Evolutionary conservation across 371 early-diverging fungal species (phyloP).

Genomic region (Mortierella sp.): DNA sequence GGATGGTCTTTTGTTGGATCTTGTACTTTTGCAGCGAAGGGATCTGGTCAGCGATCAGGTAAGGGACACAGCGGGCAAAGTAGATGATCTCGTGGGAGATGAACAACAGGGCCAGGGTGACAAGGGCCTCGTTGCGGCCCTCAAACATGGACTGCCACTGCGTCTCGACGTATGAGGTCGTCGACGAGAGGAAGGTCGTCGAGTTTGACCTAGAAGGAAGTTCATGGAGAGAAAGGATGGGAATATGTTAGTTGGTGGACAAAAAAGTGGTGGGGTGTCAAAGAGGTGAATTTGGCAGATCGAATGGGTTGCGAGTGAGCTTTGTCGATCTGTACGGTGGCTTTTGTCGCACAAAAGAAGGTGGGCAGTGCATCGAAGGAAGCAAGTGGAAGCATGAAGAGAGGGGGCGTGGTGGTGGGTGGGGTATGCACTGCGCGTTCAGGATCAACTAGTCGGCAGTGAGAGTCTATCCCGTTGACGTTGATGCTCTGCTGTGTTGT

Average conservation of each 20-base stretch:
- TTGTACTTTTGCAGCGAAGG: conserved; percentile 85
- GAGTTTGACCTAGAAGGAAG: conserved; percentile 29
- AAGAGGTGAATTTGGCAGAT: no score
- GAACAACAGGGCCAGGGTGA: conserved; percentile 76
- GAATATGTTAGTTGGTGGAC: background rate
- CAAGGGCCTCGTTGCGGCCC: conserved; percentile 77
- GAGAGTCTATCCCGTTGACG: no score
- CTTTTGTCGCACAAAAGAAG: no score
- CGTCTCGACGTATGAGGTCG: conserved; percentile 50
- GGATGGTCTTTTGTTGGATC: conserved; percentile 84
- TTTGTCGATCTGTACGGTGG: no score
- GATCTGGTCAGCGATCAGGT: conserved; percentile 77
- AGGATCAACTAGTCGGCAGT: no score
- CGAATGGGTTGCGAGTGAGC: no score
- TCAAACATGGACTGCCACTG: conserved; percentile 75
- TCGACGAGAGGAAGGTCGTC: conserved; percentile 30
- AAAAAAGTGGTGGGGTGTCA: background rate
- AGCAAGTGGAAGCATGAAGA: no score
- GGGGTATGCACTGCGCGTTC: no score
- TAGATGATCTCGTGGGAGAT: conserved; percentile 84
- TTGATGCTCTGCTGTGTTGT: no score
- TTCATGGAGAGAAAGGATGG: background rate
- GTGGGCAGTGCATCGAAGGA: no score
- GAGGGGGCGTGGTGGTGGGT: no score
- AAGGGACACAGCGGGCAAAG: conserved; percentile 85